Conservation (phyloP, 495 filamentous ascomycete genomes). For the Staphylotrichum tortipilum region DNA sequence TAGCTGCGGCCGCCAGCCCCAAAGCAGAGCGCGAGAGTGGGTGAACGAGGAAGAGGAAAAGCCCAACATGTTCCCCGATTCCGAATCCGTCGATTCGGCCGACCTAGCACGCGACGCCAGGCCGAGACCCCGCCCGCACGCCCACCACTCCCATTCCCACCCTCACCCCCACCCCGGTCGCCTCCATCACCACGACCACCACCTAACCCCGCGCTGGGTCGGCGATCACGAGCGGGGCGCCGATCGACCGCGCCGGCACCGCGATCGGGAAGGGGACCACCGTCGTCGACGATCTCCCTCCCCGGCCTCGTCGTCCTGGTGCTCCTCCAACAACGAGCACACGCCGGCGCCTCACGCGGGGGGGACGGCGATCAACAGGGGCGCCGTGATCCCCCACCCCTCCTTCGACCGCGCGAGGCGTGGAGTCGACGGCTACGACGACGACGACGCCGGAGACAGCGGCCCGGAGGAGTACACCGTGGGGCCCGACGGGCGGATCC, state of each 20-base stretch:
- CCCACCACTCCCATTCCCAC: background rate
- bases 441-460: background rate
- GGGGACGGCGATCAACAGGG: no score
- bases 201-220: background rate
- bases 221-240: no score
- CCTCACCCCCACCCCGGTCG: background rate
- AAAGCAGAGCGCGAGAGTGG: no score
- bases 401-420: background rate
- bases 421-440: background rate
- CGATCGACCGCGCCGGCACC: background rate
- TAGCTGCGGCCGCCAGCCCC: no score
- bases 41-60: no score
- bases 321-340: no score
- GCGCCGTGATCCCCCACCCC: background rate
- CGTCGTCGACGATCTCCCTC: background rate
- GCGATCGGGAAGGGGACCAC: background rate
- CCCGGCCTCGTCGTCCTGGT: background rate
- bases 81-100: background rate
- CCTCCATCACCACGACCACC: background rate
- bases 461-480: conserved; percentile 5
- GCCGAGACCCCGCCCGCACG: background rate
- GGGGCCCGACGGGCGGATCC: conserved; percentile 1
- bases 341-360: no score
- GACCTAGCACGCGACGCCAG: background rate
- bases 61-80: background rate